These are phyloP conservation scores for Leucocoprinus leucothites DNA, from an alignment of 768 basidiomycete species.

Conservation along the genomic window DNA sequence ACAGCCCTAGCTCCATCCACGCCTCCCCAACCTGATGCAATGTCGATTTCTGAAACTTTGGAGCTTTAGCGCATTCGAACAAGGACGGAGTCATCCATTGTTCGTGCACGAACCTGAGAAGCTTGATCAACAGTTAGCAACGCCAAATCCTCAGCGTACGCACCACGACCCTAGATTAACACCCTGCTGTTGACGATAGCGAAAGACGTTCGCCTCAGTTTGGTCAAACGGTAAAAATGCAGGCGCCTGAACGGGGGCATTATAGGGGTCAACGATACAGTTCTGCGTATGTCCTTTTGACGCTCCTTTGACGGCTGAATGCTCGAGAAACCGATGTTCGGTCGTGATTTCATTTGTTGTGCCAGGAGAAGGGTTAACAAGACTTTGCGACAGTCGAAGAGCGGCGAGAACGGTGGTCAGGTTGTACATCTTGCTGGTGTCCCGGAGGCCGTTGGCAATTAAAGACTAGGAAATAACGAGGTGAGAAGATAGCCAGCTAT, in stretches of 20 bases:
- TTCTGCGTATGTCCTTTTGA: constrained; percentile 7
- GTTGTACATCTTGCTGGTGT: not conserved
- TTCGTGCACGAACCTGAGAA: constrained; percentile 65
- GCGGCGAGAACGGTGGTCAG: not conserved
- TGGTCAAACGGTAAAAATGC: constrained; percentile 47
- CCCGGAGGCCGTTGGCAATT: not conserved
- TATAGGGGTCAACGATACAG: constrained; percentile 29
- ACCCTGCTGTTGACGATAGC: constrained; percentile 60
- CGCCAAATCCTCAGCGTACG: constrained; percentile 1
- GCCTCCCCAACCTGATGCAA: constrained; percentile 63
- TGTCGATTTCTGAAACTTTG: constrained; percentile 56
- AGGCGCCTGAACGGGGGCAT: constrained; percentile 26
- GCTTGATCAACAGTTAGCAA: not conserved
- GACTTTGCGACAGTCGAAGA: not conserved
- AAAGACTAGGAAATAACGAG: no score
- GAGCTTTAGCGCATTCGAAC: constrained; percentile 55
- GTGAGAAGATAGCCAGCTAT: not conserved
- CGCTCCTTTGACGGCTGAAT: not conserved
- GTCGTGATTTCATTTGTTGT: not conserved
- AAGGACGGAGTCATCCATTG: constrained; percentile 72
- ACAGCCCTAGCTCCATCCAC: constrained; percentile 37
- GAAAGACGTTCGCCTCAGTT: constrained; percentile 46
- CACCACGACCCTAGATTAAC: constrained; percentile 69
- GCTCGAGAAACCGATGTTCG: not conserved
- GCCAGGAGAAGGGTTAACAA: constrained; percentile 3